Evolutionary conservation across 805 yeast genomes (phyloP), one percentile per base, ranked within the genome.

Genomic region (Cyberlindnera japonica): DNA sequence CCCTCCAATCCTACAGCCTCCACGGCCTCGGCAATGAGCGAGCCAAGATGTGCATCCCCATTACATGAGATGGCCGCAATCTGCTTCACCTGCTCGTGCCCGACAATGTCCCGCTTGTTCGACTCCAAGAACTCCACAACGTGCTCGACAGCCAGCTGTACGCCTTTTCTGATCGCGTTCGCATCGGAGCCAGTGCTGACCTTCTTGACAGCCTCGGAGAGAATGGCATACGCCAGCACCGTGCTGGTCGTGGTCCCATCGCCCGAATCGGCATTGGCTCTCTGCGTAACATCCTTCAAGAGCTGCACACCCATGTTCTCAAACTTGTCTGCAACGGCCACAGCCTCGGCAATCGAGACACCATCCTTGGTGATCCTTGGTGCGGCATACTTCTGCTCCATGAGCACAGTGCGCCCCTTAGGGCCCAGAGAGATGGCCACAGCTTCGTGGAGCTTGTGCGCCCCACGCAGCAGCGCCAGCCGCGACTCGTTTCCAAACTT

Each of bases 161-260:
- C 80, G 58, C 99, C 99, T 63, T 93, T 81, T 77, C 98, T 86
- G 62, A 91, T 76, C 59, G 91, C 98, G 93, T 89, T 90, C 57
- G 99, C 98, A 74, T 91, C 93, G 69, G 96, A 90, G 47, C 99
- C 99, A 42, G 98, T 96, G 47, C 98, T 97, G 33, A 93, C 99
- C 60, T 88, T 88, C 75, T 88, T 89, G 47, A 91, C 95, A 22
- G 95, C 79, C 69, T 93, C 97, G 45, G 95, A 82, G 72, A 91
- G 87, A 55, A 91, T 91, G 43, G 96, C 83, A 67, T 95, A 85
- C 54, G 97, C 98, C 55, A 91, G 75, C 40, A 91, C 95, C 35
- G 98, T 93, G 55, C 98, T 97, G 33, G 95, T 83, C 27, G 99
- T 91, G 50, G 99, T 91, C 68, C 99, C 99, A 59, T 91, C 99